These are phyloP conservation scores for Huntiella omanensis DNA, from an alignment of 2,329 filamentous ascomycete species.

Conservation along the genomic window DNA sequence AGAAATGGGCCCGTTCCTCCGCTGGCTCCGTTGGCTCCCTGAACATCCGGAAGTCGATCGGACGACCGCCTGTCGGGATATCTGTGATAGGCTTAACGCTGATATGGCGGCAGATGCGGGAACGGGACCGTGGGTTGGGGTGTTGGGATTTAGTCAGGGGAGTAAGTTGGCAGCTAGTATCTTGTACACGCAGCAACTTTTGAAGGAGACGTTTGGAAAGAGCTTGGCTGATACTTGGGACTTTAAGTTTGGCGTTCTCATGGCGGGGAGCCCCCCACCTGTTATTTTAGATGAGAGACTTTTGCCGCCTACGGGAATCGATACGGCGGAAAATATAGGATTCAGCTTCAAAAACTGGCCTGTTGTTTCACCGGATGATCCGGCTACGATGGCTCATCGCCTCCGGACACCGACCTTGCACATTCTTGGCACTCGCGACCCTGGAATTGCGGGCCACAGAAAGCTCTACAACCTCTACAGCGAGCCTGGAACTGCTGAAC, in stretches of 20 bases:
- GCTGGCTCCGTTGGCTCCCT: constrained; percentile 42
- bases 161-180: constrained; percentile 42
- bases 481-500: constrained; percentile 27
- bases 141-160: constrained; percentile 50
- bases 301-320: constrained; percentile 14
- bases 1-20: constrained; percentile 44
- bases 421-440: constrained; percentile 45
- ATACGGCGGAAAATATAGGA: constrained; percentile 15
- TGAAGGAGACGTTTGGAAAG: constrained; percentile 20
- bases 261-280: constrained; percentile 42
- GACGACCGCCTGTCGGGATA: constrained; percentile 20
- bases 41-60: constrained; percentile 35
- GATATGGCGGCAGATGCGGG: constrained; percentile 37
- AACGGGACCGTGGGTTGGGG: constrained; percentile 36
- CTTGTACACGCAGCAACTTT: constrained; percentile 41
- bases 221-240: constrained; percentile 15
- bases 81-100: constrained; percentile 20
- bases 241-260: constrained; percentile 41
- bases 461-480: constrained; percentile 40
- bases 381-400: constrained; percentile 22
- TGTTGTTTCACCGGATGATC: constrained; percentile 11
- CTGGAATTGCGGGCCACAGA: constrained; percentile 38
- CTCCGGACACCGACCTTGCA: constrained; percentile 43
- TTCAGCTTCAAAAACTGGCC: constrained; percentile 25
- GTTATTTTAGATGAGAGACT: constrained; percentile 28